phyloP scores from a whole-genome alignment of 345 rosid species.

The Corymbia maculata region DNA sequence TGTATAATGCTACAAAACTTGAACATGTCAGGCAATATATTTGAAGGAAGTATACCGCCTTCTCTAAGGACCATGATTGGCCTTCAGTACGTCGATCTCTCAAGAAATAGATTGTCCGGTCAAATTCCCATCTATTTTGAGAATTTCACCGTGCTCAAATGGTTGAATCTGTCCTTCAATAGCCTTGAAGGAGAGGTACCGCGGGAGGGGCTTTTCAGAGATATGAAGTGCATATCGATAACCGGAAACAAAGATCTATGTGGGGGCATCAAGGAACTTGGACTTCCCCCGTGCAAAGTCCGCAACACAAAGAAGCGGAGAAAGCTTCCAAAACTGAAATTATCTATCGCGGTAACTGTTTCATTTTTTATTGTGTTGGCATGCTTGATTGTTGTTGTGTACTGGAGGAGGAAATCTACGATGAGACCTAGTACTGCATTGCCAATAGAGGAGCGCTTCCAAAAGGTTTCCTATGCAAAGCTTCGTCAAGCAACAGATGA shows the following conservation, averaged over 20 bases:
- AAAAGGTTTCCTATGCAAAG: background rate
- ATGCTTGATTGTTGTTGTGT: background rate
- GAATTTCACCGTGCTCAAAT: background rate
- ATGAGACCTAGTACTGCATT: background rate
- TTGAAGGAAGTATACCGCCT: background rate
- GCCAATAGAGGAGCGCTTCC: background rate
- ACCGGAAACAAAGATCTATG: background rate
- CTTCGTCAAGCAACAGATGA: background rate
- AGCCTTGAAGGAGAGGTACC: background rate
- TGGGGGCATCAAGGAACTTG: background rate
- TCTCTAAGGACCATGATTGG: background rate
- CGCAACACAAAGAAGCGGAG: background rate
- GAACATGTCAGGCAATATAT: background rate
- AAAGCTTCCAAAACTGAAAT: background rate
- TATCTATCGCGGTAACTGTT: background rate
- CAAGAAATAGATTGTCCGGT: background rate
- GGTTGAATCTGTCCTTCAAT: rapidly evolving
- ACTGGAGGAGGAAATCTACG: background rate
- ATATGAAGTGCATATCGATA: background rate
- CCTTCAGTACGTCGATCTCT: background rate
- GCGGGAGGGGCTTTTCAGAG: background rate
- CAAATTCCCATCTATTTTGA: background rate
- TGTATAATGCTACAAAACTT: background rate
- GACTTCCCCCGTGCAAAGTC: background rate
- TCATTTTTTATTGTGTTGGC: background rate